A percentile compares a stretch with the other conserved stretches of the same genome.
Conservation (phyloP, 2,329 filamentous ascomycete genomes). For the Ophiostoma fasciatum region DNA sequence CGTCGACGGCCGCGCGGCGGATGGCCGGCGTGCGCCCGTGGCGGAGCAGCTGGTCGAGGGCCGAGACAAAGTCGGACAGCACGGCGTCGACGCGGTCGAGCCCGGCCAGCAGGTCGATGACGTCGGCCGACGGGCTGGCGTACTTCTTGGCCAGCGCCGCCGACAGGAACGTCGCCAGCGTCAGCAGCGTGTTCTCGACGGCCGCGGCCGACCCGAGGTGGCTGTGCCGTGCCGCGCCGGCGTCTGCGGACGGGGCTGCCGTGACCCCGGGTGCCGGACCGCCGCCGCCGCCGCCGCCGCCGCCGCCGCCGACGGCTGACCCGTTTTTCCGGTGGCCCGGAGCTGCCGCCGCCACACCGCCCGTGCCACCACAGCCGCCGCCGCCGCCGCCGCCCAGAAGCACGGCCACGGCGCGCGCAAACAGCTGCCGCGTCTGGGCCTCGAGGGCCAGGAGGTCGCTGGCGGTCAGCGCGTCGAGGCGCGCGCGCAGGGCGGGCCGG, state of each 20-base stretch:
- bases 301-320: neutral
- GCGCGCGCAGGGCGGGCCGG: slow-evolving; percentile 46
- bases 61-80: slow-evolving; percentile 76
- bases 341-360: neutral
- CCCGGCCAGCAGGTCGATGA: slow-evolving; percentile 79
- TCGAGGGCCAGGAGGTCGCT: slow-evolving; percentile 66
- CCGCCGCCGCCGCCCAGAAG: slow-evolving; percentile 27
- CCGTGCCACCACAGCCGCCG: slow-evolving; percentile 22
- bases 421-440: slow-evolving; percentile 64
- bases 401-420: slow-evolving; percentile 50
- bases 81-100: slow-evolving; percentile 76
- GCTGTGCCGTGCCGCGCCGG: neutral
- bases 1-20: slow-evolving; percentile 65
- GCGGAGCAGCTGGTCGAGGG: slow-evolving; percentile 69
- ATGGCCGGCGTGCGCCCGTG: slow-evolving; percentile 54
- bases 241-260: neutral
- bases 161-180: slow-evolving; percentile 74
- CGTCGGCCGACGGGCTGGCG: slow-evolving; percentile 86
- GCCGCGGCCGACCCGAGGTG: neutral
- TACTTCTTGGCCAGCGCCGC: slow-evolving; percentile 78
- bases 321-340: neutral
- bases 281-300: neutral
- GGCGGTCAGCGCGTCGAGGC: slow-evolving; percentile 56
- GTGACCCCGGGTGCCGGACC: neutral
- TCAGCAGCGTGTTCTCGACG: slow-evolving; percentile 35